Percentiles rank a stretch among this genome's conserved stretches.
These are phyloP conservation scores for Speleostelium caveatum DNA, from an alignment of 78 protist species.

Conservation along the genomic window DNA sequence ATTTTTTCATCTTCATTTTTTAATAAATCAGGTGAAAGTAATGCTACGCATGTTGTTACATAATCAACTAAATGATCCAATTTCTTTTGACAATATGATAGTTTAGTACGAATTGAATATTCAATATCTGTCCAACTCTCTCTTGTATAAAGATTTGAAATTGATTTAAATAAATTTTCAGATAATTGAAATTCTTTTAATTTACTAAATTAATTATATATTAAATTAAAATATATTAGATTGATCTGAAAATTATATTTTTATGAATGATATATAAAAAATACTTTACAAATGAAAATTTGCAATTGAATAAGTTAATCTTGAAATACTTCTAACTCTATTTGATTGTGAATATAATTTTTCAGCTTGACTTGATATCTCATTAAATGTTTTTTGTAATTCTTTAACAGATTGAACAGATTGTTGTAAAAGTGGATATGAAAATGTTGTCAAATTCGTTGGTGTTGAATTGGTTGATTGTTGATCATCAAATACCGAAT, in stretches of 20 bases:
- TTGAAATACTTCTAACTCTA: conserved; percentile 31
- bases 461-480: not conserved
- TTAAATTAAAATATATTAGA: not conserved
- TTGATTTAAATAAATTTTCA: conserved; percentile 26
- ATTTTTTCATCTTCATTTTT: conserved; percentile 10
- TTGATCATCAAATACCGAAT: not conserved
- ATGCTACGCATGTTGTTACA: conserved; percentile 22
- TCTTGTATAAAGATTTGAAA: conserved; percentile 39
- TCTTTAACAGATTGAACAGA: conserved; percentile 39
- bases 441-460: not conserved
- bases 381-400: conserved; percentile 22
- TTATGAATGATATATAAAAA: not conserved
- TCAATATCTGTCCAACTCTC: conserved; percentile 51
- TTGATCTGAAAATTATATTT: not conserved
- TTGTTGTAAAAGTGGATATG: conserved; percentile 37
- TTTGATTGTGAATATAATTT: conserved; percentile 46
- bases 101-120: conserved; percentile 48
- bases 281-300: conserved; percentile 29
- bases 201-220: no score
- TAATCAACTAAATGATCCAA: conserved; percentile 40
- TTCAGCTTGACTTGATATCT: conserved; percentile 26
- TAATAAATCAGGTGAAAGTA: conserved; percentile 51
- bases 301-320: conserved; percentile 48
- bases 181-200: conserved; percentile 15
- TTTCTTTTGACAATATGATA: conserved; percentile 49